Evolutionary conservation across 225 moss, liverwort and hornwort genomes (phyloP).

Genomic region (Ulota crispa): DNA sequence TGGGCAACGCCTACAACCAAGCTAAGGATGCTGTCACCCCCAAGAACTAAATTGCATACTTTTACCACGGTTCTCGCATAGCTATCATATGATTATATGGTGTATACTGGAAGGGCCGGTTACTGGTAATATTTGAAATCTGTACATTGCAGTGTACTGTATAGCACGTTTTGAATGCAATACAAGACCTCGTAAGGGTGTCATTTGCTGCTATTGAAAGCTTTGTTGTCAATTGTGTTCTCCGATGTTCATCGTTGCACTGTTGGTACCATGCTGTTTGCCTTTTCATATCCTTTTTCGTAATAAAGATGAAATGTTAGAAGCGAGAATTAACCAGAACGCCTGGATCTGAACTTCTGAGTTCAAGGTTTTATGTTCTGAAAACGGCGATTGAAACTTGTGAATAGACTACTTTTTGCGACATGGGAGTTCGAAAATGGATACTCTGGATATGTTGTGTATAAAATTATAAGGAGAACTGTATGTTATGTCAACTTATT

Average conservation of each 20-base stretch:
- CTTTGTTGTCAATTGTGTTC: too few species aligned
- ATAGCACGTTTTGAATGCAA: background rate
- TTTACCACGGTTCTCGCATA: background rate
- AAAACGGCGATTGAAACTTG: background rate
- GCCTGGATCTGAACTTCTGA: fast-evolving
- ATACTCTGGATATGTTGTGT: fast-evolving
- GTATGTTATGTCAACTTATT: too few species aligned
- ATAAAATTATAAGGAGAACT: too few species aligned
- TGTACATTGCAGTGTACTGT: constrained; percentile 31
- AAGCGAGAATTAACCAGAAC: background rate
- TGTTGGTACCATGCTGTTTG: background rate
- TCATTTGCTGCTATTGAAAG: background rate
- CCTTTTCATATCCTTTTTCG: background rate
- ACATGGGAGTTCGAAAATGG: too few species aligned
- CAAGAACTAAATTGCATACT: constrained; percentile 16
- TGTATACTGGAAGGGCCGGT: fast-evolving
- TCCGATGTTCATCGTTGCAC: background rate
- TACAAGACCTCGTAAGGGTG: background rate
- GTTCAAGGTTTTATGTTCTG: background rate
- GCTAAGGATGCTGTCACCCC: constrained; percentile 43
- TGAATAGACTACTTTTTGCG: background rate
- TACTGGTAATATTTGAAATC: background rate
- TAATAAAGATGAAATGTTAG: background rate
- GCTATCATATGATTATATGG: too few species aligned
- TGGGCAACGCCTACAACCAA: constrained; percentile 15